A percentile compares a stretch with the other conserved stretches of the same genome.
These are phyloP conservation scores for Lactarius indigo DNA, from an alignment of 768 basidiomycete species.

Conservation along the genomic window DNA sequence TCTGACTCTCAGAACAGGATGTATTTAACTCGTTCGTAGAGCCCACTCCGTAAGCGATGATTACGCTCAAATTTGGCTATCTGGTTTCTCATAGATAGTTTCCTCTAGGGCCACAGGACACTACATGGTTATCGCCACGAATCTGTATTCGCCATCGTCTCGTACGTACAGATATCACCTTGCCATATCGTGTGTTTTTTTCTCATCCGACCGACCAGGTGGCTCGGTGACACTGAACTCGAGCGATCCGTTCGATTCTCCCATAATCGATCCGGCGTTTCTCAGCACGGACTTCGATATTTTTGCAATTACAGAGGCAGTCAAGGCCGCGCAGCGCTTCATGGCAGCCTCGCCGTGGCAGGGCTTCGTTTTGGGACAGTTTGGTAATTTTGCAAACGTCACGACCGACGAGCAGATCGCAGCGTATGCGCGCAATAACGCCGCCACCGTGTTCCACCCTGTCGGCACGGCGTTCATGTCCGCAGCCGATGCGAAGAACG, in stretches of 20 bases:
- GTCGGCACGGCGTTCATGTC: conserved; percentile 14
- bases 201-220: background rate
- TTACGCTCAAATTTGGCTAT: background rate
- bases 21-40: background rate
- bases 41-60: background rate
- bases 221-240: conserved; percentile 28
- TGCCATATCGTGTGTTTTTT: background rate
- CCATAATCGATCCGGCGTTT: conserved; percentile 28
- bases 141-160: conserved; percentile 11
- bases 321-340: conserved; percentile 6
- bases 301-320: background rate
- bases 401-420: conserved; percentile 18
- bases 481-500: conserved; percentile 2
- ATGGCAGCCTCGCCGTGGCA: background rate
- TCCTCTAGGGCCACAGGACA: background rate
- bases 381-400: background rate
- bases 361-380: background rate
- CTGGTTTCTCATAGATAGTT: background rate
- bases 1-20: background rate
- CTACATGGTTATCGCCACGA: background rate
- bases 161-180: background rate
- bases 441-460: conserved; percentile 15
- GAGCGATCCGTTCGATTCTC: conserved; percentile 26
- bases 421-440: conserved; percentile 11
- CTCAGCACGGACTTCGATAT: conserved; percentile 1